Evolutionary conservation across 2,329 filamentous ascomycete genomes (phyloP).

Genomic region (Gyromitra esculenta): DNA sequence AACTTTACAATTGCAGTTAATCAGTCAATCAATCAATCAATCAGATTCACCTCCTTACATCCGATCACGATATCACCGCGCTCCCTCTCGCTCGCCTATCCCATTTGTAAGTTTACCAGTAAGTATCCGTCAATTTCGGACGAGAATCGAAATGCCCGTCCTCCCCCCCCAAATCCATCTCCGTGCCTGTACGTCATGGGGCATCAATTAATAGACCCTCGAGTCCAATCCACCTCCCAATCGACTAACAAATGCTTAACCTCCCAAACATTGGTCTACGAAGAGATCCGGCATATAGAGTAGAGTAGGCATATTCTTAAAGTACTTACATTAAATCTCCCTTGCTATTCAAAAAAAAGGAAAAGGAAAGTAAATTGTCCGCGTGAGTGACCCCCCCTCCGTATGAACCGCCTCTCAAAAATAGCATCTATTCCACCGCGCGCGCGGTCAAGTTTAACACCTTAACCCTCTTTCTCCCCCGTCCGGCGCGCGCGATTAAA

Average conservation of each 20-base stretch:
- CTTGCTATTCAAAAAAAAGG: not conserved
- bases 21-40: not conserved
- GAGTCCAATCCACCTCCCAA: not conserved
- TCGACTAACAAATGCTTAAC: not conserved
- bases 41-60: constrained; percentile 4
- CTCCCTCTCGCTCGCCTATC: constrained; percentile 20
- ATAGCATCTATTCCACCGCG: constrained; percentile 14
- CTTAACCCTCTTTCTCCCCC: not conserved
- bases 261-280: not conserved
- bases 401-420: constrained; percentile 15
- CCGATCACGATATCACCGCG: constrained; percentile 19
- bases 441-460: constrained; percentile 15
- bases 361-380: constrained; percentile 1
- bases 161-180: not conserved
- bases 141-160: constrained; percentile 19
- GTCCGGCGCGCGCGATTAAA: constrained; percentile 12
- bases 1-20: not conserved
- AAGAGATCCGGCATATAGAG: not conserved
- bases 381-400: not conserved
- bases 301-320: not conserved
- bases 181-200: not conserved
- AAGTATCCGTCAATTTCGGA: not conserved
- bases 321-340: not conserved
- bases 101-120: not conserved
- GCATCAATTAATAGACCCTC: not conserved